phyloP scores from a whole-genome alignment of 1,139 yeast species.

The Suhomyces bokatorum region DNA sequence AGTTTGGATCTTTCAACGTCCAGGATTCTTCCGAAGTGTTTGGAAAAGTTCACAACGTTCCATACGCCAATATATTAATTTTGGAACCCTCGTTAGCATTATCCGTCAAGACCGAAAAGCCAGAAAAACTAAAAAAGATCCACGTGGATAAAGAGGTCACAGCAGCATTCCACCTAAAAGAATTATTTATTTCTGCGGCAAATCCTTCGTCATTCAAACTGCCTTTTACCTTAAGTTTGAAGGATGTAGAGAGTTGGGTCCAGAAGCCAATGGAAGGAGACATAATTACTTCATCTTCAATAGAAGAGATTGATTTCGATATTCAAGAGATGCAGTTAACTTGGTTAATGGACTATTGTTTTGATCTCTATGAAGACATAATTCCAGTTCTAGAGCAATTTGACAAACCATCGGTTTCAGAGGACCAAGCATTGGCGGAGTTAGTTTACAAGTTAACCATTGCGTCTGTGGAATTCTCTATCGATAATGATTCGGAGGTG shows the following conservation, averaged over 20 bases:
- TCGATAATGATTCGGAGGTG: conserved; percentile 85
- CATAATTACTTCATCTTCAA: conserved; percentile 33
- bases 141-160: conserved; percentile 14
- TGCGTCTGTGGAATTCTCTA: conserved; percentile 60
- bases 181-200: conserved; percentile 23
- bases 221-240: conserved; percentile 24
- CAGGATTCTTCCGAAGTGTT: conserved; percentile 19
- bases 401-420: conserved; percentile 16
- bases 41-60: conserved; percentile 19
- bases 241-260: conserved; percentile 48
- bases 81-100: conserved; percentile 42
- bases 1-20: conserved; percentile 40
- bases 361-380: conserved; percentile 20
- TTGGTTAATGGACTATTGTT: conserved; percentile 38
- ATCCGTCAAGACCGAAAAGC: conserved; percentile 18
- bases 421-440: conserved; percentile 32
- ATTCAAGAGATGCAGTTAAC: conserved; percentile 36
- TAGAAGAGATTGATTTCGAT: conserved; percentile 33
- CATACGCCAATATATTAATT: conserved; percentile 28
- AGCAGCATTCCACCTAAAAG: conserved; percentile 37
- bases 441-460: conserved; percentile 57
- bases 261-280: conserved; percentile 25
- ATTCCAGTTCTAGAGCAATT: conserved; percentile 25
- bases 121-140: conserved; percentile 7
- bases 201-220: conserved; percentile 26